phyloP scores from a whole-genome alignment of 1,284 basidiomycete genomes.

The Phylloboletellus chloephorus region DNA sequence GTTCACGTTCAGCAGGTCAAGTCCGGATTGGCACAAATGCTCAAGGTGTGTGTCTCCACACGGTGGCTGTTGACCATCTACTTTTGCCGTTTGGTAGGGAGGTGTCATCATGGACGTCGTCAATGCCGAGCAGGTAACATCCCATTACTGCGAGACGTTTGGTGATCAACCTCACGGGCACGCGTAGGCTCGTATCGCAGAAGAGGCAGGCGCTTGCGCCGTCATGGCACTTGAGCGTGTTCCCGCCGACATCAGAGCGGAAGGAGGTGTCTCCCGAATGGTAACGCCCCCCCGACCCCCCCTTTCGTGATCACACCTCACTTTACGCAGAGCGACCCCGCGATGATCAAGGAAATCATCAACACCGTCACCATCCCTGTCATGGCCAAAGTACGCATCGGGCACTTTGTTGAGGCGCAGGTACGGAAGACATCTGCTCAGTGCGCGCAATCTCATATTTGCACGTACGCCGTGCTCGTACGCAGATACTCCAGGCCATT shows the following conservation, averaged over 20 bases:
- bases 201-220: slow-evolving; percentile 95
- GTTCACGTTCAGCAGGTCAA: slow-evolving; percentile 60
- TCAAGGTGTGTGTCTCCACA: slow-evolving; percentile 57
- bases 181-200: slow-evolving; percentile 85
- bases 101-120: slow-evolving; percentile 94
- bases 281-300: slow-evolving; percentile 37
- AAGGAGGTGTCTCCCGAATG: slow-evolving; percentile 94
- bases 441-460: background rate
- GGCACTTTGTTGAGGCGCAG: slow-evolving; percentile 95
- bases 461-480: background rate
- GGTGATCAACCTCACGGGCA: slow-evolving; percentile 3
- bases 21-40: slow-evolving; percentile 91
- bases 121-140: slow-evolving; percentile 69
- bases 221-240: slow-evolving; percentile 98
- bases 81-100: slow-evolving; percentile 42
- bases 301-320: background rate
- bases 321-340: slow-evolving; percentile 74
- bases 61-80: background rate
- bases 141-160: background rate
- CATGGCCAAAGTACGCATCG: slow-evolving; percentile 94
- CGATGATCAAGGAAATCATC: slow-evolving; percentile 96
- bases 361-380: slow-evolving; percentile 88
- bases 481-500: slow-evolving; percentile 85
- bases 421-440: slow-evolving; percentile 34
- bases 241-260: slow-evolving; percentile 88